Evolutionary conservation across 2,329 filamentous ascomycete genomes (phyloP).

Genomic region (Colletotrichum sp.): DNA sequence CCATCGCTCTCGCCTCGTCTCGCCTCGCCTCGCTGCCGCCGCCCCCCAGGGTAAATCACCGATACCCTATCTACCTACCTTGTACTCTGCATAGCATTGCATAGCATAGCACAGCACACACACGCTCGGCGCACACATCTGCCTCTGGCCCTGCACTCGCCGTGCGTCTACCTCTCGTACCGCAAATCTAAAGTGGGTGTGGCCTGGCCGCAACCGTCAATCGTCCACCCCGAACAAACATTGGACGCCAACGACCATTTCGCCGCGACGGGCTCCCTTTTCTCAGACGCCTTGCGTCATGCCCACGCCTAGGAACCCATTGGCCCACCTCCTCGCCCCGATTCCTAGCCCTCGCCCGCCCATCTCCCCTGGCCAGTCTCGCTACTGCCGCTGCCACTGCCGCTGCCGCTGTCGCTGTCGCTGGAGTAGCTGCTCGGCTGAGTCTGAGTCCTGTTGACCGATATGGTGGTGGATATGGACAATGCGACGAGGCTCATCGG

Average conservation of each 20-base stretch:
- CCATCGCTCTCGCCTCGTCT: slow-evolving; percentile 31
- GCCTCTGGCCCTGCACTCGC: not conserved
- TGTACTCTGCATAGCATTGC: not conserved
- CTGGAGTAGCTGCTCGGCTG: not conserved
- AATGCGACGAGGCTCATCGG: slow-evolving; percentile 53
- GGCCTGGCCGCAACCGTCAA: slow-evolving; percentile 19
- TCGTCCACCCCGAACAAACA: slow-evolving; percentile 15
- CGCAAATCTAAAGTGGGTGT: not conserved
- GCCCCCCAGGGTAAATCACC: not conserved
- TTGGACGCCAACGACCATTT: slow-evolving; percentile 16
- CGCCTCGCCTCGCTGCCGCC: not conserved
- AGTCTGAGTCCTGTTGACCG: not conserved
- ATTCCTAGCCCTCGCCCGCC: slow-evolving; percentile 7
- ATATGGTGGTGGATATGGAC: slow-evolving; percentile 41
- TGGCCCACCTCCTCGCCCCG: slow-evolving; percentile 16
- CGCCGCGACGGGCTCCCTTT: slow-evolving; percentile 17
- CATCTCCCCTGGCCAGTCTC: slow-evolving; percentile 4
- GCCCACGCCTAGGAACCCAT: slow-evolving; percentile 19
- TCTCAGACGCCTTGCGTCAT: slow-evolving; percentile 19
- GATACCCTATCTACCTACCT: not conserved
- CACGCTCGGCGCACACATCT: not conserved
- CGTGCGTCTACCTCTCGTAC: not conserved
- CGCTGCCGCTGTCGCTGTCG: not conserved
- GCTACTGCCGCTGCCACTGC: not conserved
- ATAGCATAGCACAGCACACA: not conserved